These are phyloP conservation scores for Nannizziopsis barbatae DNA, from an alignment of 2,329 filamentous ascomycete species.

Conservation along the genomic window DNA sequence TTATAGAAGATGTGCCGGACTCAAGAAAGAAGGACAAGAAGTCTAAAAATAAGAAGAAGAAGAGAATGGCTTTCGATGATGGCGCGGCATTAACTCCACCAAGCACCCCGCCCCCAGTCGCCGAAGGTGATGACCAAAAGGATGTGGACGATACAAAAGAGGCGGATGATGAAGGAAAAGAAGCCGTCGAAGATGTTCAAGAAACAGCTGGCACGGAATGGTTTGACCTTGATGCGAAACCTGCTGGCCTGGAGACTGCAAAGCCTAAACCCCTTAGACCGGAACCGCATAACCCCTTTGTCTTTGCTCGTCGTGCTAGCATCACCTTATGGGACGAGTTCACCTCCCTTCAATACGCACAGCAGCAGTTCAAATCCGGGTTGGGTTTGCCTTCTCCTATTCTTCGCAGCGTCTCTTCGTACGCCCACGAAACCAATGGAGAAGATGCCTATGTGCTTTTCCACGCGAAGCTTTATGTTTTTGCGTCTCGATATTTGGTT, in stretches of 20 bases:
- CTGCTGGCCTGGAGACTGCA: constrained; percentile 3
- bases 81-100: constrained; percentile 28
- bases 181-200: constrained; percentile 4
- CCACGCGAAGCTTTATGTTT: constrained; percentile 36
- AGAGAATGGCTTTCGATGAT: constrained; percentile 18
- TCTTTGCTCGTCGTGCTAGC: constrained; percentile 22
- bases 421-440: constrained; percentile 10
- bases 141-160: constrained; percentile 9
- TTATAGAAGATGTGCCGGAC: constrained; percentile 17
- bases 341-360: constrained; percentile 26
- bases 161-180: constrained; percentile 11
- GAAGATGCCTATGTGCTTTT: constrained; percentile 30
- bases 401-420: constrained; percentile 8
- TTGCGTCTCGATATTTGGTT: constrained; percentile 34
- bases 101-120: constrained; percentile 26
- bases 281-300: constrained; percentile 24
- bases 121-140: constrained; percentile 12
- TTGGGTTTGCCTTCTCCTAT: constrained; percentile 11
- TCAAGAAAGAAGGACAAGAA: constrained; percentile 23
- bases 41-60: constrained; percentile 22
- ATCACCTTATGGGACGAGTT: constrained; percentile 33
- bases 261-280: constrained; percentile 6
- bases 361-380: constrained; percentile 17
- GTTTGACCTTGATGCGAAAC: constrained; percentile 13
- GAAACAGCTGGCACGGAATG: constrained; percentile 7